Evolutionary conservation across 768 basidiomycete species (phyloP).

Genomic region (Coprinopsis cinerea): DNA sequence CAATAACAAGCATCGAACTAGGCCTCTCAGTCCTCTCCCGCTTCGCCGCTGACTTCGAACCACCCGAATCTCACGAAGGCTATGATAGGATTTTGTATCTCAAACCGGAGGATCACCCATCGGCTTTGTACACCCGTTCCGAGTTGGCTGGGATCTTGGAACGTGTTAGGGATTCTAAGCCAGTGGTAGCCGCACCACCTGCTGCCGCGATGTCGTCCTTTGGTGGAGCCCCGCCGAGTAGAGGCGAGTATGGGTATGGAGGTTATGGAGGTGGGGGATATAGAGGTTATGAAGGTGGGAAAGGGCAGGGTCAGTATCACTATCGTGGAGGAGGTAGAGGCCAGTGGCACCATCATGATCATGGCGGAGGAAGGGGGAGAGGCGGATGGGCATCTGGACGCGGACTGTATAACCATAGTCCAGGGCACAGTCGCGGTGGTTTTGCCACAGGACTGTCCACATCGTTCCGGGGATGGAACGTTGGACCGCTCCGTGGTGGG

Average conservation of each 20-base stretch:
- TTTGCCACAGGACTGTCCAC: neutral
- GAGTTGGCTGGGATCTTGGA: slow-evolving; percentile 48
- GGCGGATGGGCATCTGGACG: slow-evolving; percentile 12
- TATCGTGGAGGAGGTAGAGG: slow-evolving; percentile 1
- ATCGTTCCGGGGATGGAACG: neutral
- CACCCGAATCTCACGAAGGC: slow-evolving; percentile 55
- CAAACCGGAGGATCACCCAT: slow-evolving; percentile 34
- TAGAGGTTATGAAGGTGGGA: neutral
- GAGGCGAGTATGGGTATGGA: slow-evolving; percentile 3
- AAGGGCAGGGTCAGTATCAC: too few relatives aligned
- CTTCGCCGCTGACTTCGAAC: slow-evolving; percentile 56
- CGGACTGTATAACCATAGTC: neutral
- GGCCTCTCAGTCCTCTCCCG: slow-evolving; percentile 58
- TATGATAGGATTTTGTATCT: slow-evolving; percentile 54
- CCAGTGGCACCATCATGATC: neutral
- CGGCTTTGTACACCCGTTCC: slow-evolving; percentile 41
- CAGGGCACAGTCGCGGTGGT: neutral
- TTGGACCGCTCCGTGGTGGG: neutral
- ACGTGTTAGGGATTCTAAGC: slow-evolving; percentile 42
- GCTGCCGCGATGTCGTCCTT: neutral
- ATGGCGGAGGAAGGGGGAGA: slow-evolving; percentile 9
- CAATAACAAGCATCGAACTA: slow-evolving; percentile 56
- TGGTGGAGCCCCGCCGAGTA: neutral
- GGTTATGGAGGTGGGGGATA: neutral
- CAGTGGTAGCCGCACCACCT: slow-evolving; percentile 19